Percentiles rank a stretch among this genome's conserved stretches.
phyloP scores from a whole-genome alignment of 1,139 yeast species.

The Spathaspora sp. region DNA sequence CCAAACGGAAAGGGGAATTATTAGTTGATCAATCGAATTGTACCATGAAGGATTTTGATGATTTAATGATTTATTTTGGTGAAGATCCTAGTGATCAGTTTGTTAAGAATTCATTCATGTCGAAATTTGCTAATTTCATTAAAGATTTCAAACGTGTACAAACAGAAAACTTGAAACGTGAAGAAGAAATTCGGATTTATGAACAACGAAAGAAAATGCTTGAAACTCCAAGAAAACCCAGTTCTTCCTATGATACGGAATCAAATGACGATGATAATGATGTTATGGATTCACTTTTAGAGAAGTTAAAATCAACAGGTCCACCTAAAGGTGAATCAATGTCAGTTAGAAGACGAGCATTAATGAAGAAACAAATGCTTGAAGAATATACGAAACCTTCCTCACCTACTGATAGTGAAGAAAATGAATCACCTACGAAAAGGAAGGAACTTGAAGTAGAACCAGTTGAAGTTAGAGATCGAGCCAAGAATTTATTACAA shows the following conservation, averaged over 20 bases:
- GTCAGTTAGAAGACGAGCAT: constrained; percentile 79
- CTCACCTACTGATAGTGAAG: constrained; percentile 12
- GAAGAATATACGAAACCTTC: constrained; percentile 31
- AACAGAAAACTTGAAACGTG: constrained; percentile 71
- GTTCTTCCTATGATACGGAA: constrained; percentile 1
- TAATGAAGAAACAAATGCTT: constrained; percentile 63
- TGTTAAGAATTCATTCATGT: constrained; percentile 66
- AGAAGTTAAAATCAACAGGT: constrained; percentile 72
- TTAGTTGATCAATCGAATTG: constrained; percentile 61
- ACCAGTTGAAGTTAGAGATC: constrained; percentile 49
- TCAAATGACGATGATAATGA: constrained; percentile 38
- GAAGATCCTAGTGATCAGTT: constrained; percentile 73
- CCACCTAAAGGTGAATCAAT: constrained; percentile 72
- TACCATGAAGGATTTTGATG: constrained; percentile 67
- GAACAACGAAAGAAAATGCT: constrained; percentile 69
- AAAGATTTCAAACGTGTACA: constrained; percentile 76
- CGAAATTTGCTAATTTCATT: constrained; percentile 71
- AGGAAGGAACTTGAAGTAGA: constrained; percentile 11
- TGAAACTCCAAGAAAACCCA: constrained; percentile 30
- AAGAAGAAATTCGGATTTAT: constrained; percentile 75
- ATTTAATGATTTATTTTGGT: constrained; percentile 71
- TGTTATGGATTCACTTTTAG: constrained; percentile 73
- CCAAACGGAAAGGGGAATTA: constrained; percentile 64
- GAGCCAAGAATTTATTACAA: constrained; percentile 60
- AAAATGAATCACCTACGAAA: not conserved